Evolutionary conservation across 495 filamentous ascomycete genomes (phyloP), one percentile per base, ranked within the genome.

Genomic region (Penicillium chermesinum): DNA sequence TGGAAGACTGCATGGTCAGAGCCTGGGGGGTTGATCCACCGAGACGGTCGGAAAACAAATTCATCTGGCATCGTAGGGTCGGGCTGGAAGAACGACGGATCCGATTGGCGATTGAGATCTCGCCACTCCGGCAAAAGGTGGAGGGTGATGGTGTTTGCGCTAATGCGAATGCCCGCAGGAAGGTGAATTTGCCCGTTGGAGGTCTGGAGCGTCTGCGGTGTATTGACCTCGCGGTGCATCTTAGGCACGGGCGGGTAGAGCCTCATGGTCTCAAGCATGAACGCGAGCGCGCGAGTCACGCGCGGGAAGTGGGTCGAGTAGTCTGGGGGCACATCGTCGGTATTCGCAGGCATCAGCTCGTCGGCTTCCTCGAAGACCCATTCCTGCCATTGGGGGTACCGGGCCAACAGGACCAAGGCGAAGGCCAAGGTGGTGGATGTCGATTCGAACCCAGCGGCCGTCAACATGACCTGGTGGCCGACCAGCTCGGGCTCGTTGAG

Each of bases 401-500:
- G 58, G 0, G 79, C 73, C 0, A 82, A 57, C 18, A 80, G 62
- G 16, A 65, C 61, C 1, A 80, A 41, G 1, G 77, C 67, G 50
- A 72, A 77, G 0, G 71, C 67, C 21, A 81, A 59, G 1, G 67
- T 76, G 36, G 73, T 76, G 0, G 77, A 72, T 0, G 76, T 79
- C 0, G 77, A 79, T 44, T 82, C 77, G 48, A 76, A 75, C 0
- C 79, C 79, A 2, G 79, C 79, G 20, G 73, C 65, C 21, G 65
- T 79, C 50, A 80, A 77, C 3, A 74, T 61, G 41, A 78, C 82
- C 16, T 81, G 69, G 40, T 79, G 79, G 33, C 76, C 75, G 16
- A 66, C 72, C 13, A 79, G 70, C 37, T 66, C 62, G 13, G 44
- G 20, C 13, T 45, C 42, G 38, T 17, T 49, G 21, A 21, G 39